phyloP scores from a whole-genome alignment of 495 filamentous ascomycete genomes.

The Penicillium malachiteum region DNA sequence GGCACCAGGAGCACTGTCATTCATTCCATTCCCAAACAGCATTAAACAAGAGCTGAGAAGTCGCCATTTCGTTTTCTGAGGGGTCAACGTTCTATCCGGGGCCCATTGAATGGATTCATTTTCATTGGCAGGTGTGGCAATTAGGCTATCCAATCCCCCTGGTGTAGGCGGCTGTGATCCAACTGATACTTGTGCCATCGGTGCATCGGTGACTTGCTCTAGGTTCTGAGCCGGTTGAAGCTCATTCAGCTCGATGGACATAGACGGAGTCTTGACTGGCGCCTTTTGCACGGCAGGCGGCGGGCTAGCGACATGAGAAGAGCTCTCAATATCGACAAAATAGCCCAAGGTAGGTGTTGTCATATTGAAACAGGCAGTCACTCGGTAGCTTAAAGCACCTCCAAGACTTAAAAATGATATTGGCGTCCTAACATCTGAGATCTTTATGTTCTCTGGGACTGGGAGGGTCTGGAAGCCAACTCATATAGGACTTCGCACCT shows the following conservation, averaged over 20 bases:
- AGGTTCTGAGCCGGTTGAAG: conserved; percentile 25
- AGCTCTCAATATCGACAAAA: conserved; percentile 37
- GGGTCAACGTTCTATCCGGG: conserved; percentile 34
- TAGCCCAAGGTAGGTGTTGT: conserved; percentile 26
- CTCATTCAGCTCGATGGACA: conserved; percentile 34
- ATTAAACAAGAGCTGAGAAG: conserved; percentile 39
- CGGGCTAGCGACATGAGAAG: conserved; percentile 27
- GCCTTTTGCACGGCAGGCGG: conserved; percentile 32
- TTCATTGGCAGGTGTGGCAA: conserved; percentile 36
- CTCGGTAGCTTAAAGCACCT: too few species aligned
- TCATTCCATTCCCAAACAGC: conserved; percentile 56
- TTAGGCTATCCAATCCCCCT: conserved; percentile 54
- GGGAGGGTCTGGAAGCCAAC: too few species aligned
- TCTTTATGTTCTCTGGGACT: too few species aligned
- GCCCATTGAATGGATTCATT: conserved; percentile 59
- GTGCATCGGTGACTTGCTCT: conserved; percentile 10
- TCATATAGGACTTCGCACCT: too few species aligned
- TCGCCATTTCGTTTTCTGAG: conserved; percentile 49
- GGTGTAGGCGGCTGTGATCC: conserved; percentile 21
- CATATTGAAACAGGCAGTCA: conserved; percentile 17
- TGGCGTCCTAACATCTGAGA: too few species aligned
- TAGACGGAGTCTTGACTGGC: conserved; percentile 14
- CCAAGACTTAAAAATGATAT: too few species aligned
- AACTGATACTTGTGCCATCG: background rate
- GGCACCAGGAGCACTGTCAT: conserved; percentile 66